Evolutionary conservation across 2,329 filamentous ascomycete species (phyloP), one percentile per base, ranked within the genome.

Genomic region (Colletotrichum shisoi): DNA sequence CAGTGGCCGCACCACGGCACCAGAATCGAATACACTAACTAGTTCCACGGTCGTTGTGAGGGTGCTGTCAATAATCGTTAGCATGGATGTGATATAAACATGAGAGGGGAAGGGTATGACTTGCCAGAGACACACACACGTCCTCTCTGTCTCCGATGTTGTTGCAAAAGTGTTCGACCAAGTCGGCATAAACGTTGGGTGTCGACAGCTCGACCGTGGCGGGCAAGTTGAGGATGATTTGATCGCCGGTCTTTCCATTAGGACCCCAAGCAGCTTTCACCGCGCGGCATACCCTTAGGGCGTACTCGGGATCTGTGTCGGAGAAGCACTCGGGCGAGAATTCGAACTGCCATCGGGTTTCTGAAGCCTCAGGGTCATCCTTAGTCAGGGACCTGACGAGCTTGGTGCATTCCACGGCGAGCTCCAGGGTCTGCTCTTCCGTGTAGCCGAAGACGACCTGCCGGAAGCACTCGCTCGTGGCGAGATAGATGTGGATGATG

Each of bases 141-240:
- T 85, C 81, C 93, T 95, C 74, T 97, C 90, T 59, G 94, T 85
- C 78, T 97, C 91, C 85, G 75, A 98, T 93, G 76, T 94, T 85
- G 59, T 84, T 87, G 82, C 93, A 96, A 79, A 99, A 99, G 81
- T 92, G 96, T 78, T 99, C 95, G 70, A 99, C 92, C 81, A 96
- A 91, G 76, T 99, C 95, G 57, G 95, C 95, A 77, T 95, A 99
- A 54, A 97, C 87, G 76, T 99, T 99, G 40, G 94, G 94, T 0
- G 95, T 97, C 0, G 92, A 82, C 89, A 97, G 89, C 81, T 99
- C 95, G 42, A 98, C 94, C 0, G 95, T 99, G 1, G 95, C 94
- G 0, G 95, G 94, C 58, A 99, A 85, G 81, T 98, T 98, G 85
- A 99, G 95, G 76, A 99, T 96, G 78, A 99, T 92, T 54, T 90